phyloP scores from a whole-genome alignment of 1,139 yeast genomes.

The Nakaseomyces bracarensis region DNA sequence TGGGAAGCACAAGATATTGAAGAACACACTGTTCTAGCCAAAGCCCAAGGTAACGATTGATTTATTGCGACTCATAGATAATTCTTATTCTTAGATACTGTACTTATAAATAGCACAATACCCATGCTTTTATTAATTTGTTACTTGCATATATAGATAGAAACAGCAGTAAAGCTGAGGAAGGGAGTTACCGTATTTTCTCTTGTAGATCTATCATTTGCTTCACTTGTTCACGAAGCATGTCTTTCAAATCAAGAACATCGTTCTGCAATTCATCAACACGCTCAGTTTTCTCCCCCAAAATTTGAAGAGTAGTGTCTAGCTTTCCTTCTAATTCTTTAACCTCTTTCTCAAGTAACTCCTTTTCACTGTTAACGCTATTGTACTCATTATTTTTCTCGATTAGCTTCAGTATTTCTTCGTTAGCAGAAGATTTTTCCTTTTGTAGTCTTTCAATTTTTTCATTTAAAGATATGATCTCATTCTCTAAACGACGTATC shows the following conservation, averaged over 20 bases:
- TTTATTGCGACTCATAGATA: no score
- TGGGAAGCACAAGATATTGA: constrained; percentile 77
- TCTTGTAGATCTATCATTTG: constrained; percentile 68
- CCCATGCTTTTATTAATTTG: background rate
- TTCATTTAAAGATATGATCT: constrained; percentile 55
- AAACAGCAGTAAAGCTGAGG: background rate
- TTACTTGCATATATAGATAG: background rate
- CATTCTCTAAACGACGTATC: constrained; percentile 72
- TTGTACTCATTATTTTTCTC: constrained; percentile 46
- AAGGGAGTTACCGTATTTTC: no score
- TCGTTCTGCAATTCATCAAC: constrained; percentile 84
- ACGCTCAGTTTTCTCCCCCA: constrained; percentile 84
- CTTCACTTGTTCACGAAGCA: constrained; percentile 76
- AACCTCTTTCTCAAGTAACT: constrained; percentile 35
- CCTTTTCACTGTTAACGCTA: constrained; percentile 34
- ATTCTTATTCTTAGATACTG: no score
- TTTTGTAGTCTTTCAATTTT: constrained; percentile 46
- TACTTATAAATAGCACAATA: no score
- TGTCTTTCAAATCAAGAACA: constrained; percentile 75
- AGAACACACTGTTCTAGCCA: constrained; percentile 65
- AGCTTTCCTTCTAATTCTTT: constrained; percentile 37
- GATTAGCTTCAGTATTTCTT: constrained; percentile 52
- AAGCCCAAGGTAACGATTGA: constrained; percentile 53
- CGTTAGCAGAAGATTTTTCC: constrained; percentile 61
- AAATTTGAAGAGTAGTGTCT: constrained; percentile 59